phyloP scores from a whole-genome alignment of 2,329 filamentous ascomycete species.

The Thermothelomyces thermophilus region DNA sequence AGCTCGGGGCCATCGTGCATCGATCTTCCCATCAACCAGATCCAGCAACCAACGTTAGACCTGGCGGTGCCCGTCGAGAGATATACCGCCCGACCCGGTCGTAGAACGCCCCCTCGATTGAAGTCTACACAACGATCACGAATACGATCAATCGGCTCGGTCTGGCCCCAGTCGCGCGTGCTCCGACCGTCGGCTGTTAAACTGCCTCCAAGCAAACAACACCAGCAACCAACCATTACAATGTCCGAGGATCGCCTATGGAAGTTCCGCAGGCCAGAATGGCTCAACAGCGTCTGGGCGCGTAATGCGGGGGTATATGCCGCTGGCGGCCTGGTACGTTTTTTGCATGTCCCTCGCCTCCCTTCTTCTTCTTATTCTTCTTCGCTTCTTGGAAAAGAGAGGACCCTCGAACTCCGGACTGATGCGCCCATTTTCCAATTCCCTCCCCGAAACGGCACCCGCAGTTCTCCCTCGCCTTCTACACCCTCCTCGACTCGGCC shows the following conservation, averaged over 20 bases:
- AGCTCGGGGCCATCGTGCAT: slow-evolving; percentile 5
- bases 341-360: background rate
- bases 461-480: slow-evolving; percentile 63
- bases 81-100: background rate
- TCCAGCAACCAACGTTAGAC: background rate
- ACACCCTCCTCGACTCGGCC: slow-evolving; percentile 60
- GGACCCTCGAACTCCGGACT: too few relatives aligned
- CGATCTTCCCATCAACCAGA: background rate
- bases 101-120: background rate
- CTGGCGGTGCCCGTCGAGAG: background rate
- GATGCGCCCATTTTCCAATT: too few relatives aligned
- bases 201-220: background rate
- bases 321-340: slow-evolving; percentile 55
- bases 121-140: too few relatives aligned
- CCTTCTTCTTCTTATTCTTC: background rate
- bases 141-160: too few relatives aligned
- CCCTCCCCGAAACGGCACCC: too few relatives aligned
- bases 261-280: slow-evolving; percentile 61
- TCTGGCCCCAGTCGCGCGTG: too few relatives aligned
- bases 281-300: slow-evolving; percentile 58
- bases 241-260: slow-evolving; percentile 62
- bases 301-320: slow-evolving; percentile 58
- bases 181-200: too few relatives aligned
- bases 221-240: slow-evolving; percentile 14
- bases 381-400: background rate